A percentile compares a stretch with the other conserved stretches of the same genome.
Conservation (phyloP, 2,329 filamentous ascomycete species). For the Arthrobotrys musiformis region DNA sequence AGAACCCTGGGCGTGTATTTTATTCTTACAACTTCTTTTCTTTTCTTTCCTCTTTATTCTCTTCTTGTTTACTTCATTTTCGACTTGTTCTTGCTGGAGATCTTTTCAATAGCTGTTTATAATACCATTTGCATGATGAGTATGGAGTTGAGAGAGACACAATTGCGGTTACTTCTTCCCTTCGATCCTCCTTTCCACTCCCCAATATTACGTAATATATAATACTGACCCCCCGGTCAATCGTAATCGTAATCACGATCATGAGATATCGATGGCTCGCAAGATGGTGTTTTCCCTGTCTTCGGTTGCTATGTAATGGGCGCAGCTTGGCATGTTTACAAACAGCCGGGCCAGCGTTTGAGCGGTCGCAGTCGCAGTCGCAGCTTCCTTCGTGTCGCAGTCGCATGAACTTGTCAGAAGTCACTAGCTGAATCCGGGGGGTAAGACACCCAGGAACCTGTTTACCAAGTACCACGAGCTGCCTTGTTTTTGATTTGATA, state of each 20-base stretch:
- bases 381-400: no score
- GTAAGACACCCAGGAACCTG: no score
- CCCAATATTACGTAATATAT: no score
- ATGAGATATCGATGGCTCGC: background rate
- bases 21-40: background rate
- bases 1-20: background rate
- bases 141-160: background rate
- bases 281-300: background rate
- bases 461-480: no score
- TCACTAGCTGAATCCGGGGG: no score
- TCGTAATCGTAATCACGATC: no score
- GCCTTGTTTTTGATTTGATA: no score
- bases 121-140: slow-evolving; percentile 1
- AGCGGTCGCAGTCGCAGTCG: slow-evolving; percentile 2
- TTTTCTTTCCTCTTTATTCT: background rate
- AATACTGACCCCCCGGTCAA: no score
- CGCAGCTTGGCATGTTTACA: slow-evolving; percentile 4
- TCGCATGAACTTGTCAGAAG: no score
- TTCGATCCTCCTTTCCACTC: no score
- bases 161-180: background rate
- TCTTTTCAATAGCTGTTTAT: background rate
- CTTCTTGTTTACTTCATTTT: no score
- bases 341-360: background rate
- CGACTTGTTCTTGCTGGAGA: no score
- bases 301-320: background rate